Percentiles rank a stretch among this genome's conserved stretches.
phyloP scores from a whole-genome alignment of 306 rosid species.

The Amphicarpaea edgeworthii region DNA sequence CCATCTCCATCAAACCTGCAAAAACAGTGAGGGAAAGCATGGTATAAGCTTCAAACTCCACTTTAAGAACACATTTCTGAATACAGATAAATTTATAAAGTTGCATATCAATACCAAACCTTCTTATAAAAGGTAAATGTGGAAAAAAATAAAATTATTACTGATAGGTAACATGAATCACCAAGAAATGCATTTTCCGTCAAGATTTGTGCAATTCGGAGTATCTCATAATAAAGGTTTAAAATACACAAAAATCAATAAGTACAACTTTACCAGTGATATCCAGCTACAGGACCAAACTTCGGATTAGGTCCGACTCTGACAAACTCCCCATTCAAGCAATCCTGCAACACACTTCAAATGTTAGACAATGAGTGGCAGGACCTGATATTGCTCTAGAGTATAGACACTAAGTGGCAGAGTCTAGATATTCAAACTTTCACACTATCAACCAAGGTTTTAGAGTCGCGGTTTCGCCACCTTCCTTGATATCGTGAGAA shows the following conservation, averaged over 20 bases:
- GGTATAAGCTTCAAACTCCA: constrained; percentile 44
- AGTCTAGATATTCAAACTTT: no score
- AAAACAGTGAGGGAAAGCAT: constrained; percentile 35
- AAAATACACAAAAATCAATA: neutral
- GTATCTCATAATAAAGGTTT: constrained; percentile 8
- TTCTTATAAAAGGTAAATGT: constrained; percentile 11
- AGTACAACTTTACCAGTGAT: constrained; percentile 71
- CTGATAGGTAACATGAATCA: constrained; percentile 25
- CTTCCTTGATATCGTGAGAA: no score
- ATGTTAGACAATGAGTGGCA: constrained; percentile 32
- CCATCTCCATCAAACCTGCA: constrained; percentile 99
- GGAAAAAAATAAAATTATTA: neutral
- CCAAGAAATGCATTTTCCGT: constrained; percentile 26
- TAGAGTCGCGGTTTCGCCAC: no score
- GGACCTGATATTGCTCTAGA: neutral
- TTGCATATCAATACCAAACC: constrained; percentile 12
- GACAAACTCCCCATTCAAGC: constrained; percentile 96
- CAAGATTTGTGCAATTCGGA: constrained; percentile 8
- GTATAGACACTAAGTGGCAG: neutral
- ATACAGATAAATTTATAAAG: constrained; percentile 22
- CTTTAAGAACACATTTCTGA: constrained; percentile 15
- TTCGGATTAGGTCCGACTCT: constrained; percentile 94
- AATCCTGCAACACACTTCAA: constrained; percentile 60
- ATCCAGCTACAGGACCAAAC: constrained; percentile 89
- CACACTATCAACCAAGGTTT: neutral